Evolutionary conservation across 2,329 filamentous ascomycete species (phyloP).

Genomic region (Curvularia hawaiiensis): DNA sequence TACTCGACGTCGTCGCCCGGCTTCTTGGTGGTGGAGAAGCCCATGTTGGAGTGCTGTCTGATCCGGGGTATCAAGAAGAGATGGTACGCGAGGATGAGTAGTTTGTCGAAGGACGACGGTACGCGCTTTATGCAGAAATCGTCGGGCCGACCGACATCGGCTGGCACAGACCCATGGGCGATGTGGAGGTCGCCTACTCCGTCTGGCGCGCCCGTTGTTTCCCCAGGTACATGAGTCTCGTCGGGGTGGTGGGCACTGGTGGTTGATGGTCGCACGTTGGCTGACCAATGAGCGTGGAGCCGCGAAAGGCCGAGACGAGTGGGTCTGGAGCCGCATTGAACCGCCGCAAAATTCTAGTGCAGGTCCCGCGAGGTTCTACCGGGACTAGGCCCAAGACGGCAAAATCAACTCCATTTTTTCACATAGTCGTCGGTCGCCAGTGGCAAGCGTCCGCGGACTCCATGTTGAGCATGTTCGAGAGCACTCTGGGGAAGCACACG

Average conservation of each 20-base stretch:
- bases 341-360: slow-evolving; percentile 10
- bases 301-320: slow-evolving; percentile 10
- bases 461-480: slow-evolving; percentile 10
- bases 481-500: slow-evolving; percentile 2
- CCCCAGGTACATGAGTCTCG: slow-evolving; percentile 10
- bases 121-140: slow-evolving; percentile 14
- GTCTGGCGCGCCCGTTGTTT: slow-evolving; percentile 10
- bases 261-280: slow-evolving; percentile 9
- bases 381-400: slow-evolving; percentile 2
- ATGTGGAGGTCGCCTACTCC: slow-evolving; percentile 10
- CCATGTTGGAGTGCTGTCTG: slow-evolving; percentile 5
- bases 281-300: slow-evolving; percentile 6
- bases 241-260: slow-evolving; percentile 3
- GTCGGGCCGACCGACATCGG: slow-evolving; percentile 15
- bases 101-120: slow-evolving; percentile 4
- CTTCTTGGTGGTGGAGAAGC: slow-evolving; percentile 9
- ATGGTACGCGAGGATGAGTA: slow-evolving; percentile 4
- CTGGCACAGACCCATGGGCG: slow-evolving; percentile 6
- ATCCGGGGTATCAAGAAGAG: slow-evolving; percentile 8
- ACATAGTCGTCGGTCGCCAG: slow-evolving; percentile 6
- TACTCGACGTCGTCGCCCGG: slow-evolving; percentile 9
- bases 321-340: slow-evolving; percentile 11
- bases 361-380: slow-evolving; percentile 10
- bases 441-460: slow-evolving; percentile 1
- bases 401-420: slow-evolving; percentile 5